These are phyloP conservation scores for Coemansia sp. DNA, from an alignment of 192 early-diverging fungal genomes.

Conservation along the genomic window DNA sequence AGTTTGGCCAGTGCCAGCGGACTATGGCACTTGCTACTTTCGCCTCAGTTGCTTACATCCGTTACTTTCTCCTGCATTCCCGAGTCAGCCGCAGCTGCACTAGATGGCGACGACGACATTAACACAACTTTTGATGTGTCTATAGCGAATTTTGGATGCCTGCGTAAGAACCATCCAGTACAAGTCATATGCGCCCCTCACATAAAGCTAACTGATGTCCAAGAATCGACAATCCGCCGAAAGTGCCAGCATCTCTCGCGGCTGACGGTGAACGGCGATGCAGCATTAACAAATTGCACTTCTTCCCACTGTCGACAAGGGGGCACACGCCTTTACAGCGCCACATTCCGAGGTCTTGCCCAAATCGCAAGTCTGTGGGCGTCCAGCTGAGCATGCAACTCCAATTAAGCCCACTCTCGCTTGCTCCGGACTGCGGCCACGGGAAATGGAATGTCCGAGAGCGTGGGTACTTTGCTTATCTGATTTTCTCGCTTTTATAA, in stretches of 20 bases:
- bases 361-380: conserved; percentile 9
- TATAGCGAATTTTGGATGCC: conserved; percentile 9
- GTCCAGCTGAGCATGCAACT: not conserved
- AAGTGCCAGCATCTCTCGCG: conserved; percentile 15
- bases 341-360: conserved; percentile 2
- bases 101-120: not conserved
- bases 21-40: conserved; percentile 26
- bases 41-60: conserved; percentile 9
- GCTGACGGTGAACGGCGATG: not conserved
- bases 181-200: conserved; percentile 18
- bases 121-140: not conserved
- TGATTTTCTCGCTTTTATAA: not conserved
- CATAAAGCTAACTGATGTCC: conserved; percentile 17
- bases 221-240: conserved; percentile 22
- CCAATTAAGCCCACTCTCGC: not conserved
- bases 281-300: not conserved
- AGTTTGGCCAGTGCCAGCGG: conserved; percentile 15
- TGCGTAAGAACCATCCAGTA: conserved; percentile 21
- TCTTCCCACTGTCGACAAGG: not conserved
- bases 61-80: conserved; percentile 12
- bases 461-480: not conserved
- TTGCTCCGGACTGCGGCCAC: not conserved
- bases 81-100: not conserved
- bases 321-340: conserved; percentile 3
- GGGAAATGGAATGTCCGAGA: not conserved